These are phyloP conservation scores for Patellaria atrata DNA, from an alignment of 495 filamentous ascomycete genomes.

Conservation along the genomic window DNA sequence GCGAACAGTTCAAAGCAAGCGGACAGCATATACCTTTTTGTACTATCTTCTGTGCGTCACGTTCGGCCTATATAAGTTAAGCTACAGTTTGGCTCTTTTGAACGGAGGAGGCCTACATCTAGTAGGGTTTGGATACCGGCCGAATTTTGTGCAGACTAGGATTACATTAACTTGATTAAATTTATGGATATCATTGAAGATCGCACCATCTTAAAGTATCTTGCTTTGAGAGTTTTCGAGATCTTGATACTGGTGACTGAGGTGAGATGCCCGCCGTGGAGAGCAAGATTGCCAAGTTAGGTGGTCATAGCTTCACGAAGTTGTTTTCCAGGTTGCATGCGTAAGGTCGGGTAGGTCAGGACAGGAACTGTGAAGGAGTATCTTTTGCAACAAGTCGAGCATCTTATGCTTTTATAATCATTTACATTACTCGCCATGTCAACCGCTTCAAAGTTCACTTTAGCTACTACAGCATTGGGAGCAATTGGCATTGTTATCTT, in stretches of 20 bases:
- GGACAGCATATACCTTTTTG: slow-evolving; percentile 57
- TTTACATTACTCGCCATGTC: slow-evolving; percentile 48
- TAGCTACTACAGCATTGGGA: slow-evolving; percentile 60
- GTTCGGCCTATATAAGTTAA: slow-evolving; percentile 60
- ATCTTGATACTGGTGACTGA: too few species aligned
- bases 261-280: too few species aligned
- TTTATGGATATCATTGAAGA: too few species aligned
- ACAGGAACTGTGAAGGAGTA: too few species aligned
- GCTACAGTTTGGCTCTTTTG: slow-evolving; percentile 12
- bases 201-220: too few species aligned
- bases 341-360: too few species aligned
- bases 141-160: slow-evolving; percentile 92
- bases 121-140: slow-evolving; percentile 95
- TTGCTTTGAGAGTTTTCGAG: too few species aligned
- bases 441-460: slow-evolving; percentile 70
- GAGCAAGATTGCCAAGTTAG: too few species aligned
- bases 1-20: background rate
- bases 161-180: slow-evolving; percentile 4
- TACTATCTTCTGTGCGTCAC: slow-evolving; percentile 97
- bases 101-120: slow-evolving; percentile 54
- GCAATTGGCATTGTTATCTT: slow-evolving; percentile 65
- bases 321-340: too few species aligned
- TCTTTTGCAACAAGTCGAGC: too few species aligned
- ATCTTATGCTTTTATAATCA: background rate
- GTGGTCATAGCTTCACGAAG: too few species aligned